A percentile compares a stretch with the other conserved stretches of the same genome.
Evolutionary conservation across 495 filamentous ascomycete genomes (phyloP).

Genomic region (Venustampulla echinocandica): DNA sequence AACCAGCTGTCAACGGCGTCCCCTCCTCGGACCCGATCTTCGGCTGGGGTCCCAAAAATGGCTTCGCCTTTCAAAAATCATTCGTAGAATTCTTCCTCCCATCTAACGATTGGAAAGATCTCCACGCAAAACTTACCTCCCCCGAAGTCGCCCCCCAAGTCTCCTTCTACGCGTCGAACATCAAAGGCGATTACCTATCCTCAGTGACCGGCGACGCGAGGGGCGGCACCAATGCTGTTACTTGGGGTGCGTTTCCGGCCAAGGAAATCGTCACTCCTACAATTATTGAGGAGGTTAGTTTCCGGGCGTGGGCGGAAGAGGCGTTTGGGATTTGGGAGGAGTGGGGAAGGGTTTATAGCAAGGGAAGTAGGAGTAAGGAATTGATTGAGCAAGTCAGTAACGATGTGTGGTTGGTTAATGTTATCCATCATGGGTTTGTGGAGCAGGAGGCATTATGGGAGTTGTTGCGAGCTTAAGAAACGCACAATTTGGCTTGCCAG

Average conservation of each 20-base stretch:
- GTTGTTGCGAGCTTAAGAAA: slow-evolving; percentile 27
- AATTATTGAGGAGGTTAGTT: slow-evolving; percentile 94
- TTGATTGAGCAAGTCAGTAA: slow-evolving; percentile 56
- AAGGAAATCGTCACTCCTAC: slow-evolving; percentile 97
- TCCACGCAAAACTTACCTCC: slow-evolving; percentile 51
- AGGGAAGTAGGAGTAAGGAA: slow-evolving; percentile 39
- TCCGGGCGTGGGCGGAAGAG: slow-evolving; percentile 91
- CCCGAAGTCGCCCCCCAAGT: slow-evolving; percentile 52
- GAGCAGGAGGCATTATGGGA: slow-evolving; percentile 58
- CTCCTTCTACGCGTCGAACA: slow-evolving; percentile 79
- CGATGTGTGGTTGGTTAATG: slow-evolving; percentile 80
- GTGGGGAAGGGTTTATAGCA: slow-evolving; percentile 73
- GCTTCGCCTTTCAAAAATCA: slow-evolving; percentile 96
- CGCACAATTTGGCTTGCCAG: too few species aligned
- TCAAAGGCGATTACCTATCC: slow-evolving; percentile 58
- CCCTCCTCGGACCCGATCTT: slow-evolving; percentile 68
- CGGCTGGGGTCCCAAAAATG: slow-evolving; percentile 88
- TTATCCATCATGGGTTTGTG: slow-evolving; percentile 79
- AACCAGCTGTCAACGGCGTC: slow-evolving; percentile 85
- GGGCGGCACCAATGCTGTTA: slow-evolving; percentile 77
- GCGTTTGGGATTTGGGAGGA: slow-evolving; percentile 92
- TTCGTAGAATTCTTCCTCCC: slow-evolving; percentile 96
- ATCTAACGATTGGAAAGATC: slow-evolving; percentile 52
- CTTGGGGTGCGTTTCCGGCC: slow-evolving; percentile 91
- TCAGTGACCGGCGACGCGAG: slow-evolving; percentile 37